Conservation (phyloP, 2,329 filamentous ascomycete genomes). For the Venturia pyrina region DNA sequence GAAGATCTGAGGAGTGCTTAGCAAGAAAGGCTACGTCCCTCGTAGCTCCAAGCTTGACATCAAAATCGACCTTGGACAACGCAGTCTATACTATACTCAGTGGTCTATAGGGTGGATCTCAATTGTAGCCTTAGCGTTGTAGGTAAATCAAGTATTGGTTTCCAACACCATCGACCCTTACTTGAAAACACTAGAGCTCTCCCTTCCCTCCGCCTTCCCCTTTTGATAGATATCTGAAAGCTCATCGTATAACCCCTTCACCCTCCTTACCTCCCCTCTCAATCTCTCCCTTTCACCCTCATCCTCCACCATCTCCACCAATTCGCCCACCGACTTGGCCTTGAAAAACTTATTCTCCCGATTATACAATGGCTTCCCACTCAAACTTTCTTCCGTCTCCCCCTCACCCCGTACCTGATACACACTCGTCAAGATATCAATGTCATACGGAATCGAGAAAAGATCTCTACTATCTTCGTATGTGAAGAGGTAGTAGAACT, state of each 20-base stretch:
- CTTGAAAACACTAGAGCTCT: constrained; percentile 10
- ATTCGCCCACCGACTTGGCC: constrained; percentile 16
- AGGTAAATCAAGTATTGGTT: too few relatives aligned
- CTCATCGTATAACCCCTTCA: constrained; percentile 39
- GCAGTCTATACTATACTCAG: too few relatives aligned
- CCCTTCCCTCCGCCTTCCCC: constrained; percentile 5
- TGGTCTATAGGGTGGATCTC: too few relatives aligned
- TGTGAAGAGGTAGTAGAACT: constrained; percentile 50
- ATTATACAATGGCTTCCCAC: constrained; percentile 41
- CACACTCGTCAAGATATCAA: constrained; percentile 46
- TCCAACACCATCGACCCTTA: background rate
- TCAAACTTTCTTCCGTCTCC: constrained; percentile 17
- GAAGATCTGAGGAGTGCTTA: too few relatives aligned
- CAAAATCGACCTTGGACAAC: too few relatives aligned
- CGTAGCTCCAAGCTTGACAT: too few relatives aligned
- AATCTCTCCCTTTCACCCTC: constrained; percentile 25
- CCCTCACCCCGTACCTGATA: constrained; percentile 38
- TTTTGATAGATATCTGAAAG: constrained; percentile 10
- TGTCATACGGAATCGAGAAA: constrained; percentile 48
- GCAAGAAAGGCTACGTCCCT: too few relatives aligned
- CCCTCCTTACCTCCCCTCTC: constrained; percentile 33
- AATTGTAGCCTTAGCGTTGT: too few relatives aligned
- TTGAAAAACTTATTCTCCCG: constrained; percentile 46
- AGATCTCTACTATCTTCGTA: constrained; percentile 49
- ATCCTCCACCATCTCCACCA: constrained; percentile 26